Base-by-base conservation (phyloP, 2,329 filamentous ascomycete genomes). In the Ophiostoma perfectum region DNA sequence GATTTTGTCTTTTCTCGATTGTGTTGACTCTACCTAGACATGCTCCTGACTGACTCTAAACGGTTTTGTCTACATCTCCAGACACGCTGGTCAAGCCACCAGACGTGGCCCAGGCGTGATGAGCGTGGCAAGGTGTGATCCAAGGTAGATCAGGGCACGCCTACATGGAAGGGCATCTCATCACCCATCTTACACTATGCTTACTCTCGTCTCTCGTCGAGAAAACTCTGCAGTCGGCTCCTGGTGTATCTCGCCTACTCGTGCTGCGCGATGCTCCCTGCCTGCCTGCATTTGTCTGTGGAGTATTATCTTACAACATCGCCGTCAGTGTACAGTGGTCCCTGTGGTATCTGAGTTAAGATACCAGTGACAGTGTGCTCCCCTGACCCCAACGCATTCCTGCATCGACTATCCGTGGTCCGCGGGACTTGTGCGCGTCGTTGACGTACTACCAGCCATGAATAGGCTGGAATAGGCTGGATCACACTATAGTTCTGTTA, bases 51-150 rank as follows among this genome's bases (percentile, higher is more conserved):
- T 55, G 49, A 55, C 18, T 55, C 27, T 55, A 27, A 55, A 11
- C 49, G 27, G 7, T 36, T 27, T 41, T 62, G 36, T 62, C 38
- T 62, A 38, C 58, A 14, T 62, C 38, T 62, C 38, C 18, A 55
- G 49, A 55, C 49, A 27, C 49, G 7, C n/a, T 55, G 49, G 27
- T 55, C 49, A 36, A 55, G 49, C 49, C 49, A 55, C 49, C 49
- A 55, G 18, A 55, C 49, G 18, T 55, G 49, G 49, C 18, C 49
- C 18, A 11, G 49, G 49, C 49, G 49, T 55, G 8, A 55, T 55
- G 49, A 11, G 49, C 49, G 49, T 55, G 49, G 49, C 49, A n/a
- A 49, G 47, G 47, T 49, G 47, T 55, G 49, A 55, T 55, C 49
- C 18, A 55, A 55, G 14, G 49, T 36, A 55, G 18, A 55, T 55